Base-by-base conservation (phyloP, 495 filamentous ascomycete species). In the Hyaloscypha finlandica region DNA sequence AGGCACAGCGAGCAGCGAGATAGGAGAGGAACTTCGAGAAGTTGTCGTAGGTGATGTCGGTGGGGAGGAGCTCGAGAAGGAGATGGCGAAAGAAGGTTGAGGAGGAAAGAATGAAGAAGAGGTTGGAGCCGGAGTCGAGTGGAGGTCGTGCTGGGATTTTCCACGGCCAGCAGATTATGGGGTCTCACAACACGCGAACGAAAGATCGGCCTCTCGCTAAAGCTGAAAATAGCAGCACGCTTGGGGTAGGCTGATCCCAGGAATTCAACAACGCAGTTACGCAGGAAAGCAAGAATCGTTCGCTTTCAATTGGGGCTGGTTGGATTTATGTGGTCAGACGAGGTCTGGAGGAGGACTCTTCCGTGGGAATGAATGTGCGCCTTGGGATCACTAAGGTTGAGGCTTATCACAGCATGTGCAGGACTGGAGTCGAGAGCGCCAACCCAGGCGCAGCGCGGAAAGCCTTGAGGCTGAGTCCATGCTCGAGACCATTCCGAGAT, bases 11-110 rank as follows among this genome's bases (percentile, higher is more conserved):
- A 65, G 35, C 1, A 37, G 35, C 35, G 35, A 69, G 12, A 8
- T 16, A 56, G 11, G 56, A 32, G 59, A 48, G 29, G 20, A n/a
- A 6, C 2, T 29, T 61, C 37, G 58, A 53, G 35, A 53, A 33
- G 62, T 65, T 29, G 65, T 69, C 59, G 61, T 48, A 51, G 61
- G 68, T 25, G 66, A 66, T 51, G 9, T 19, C 51, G 39, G 64
- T 68, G 71, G 42, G 70, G 70, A 68, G 74, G 68, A 63, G 68
- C 63, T 69, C 63, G 65, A 72, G 63, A 37, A 48, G 25, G 60
- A 62, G 63, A 57, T 63, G 68, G 63, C 53, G 63, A 54, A 58
- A 61, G 58, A 63, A 56, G 54, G 58, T 68, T 64, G 66, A 65
- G 48, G 62, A 57, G 62, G 30, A 35, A 35, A 52, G 33, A 52